phyloP scores from a whole-genome alignment of 2,329 filamentous ascomycete genomes.

The Colletotrichum siamense region DNA sequence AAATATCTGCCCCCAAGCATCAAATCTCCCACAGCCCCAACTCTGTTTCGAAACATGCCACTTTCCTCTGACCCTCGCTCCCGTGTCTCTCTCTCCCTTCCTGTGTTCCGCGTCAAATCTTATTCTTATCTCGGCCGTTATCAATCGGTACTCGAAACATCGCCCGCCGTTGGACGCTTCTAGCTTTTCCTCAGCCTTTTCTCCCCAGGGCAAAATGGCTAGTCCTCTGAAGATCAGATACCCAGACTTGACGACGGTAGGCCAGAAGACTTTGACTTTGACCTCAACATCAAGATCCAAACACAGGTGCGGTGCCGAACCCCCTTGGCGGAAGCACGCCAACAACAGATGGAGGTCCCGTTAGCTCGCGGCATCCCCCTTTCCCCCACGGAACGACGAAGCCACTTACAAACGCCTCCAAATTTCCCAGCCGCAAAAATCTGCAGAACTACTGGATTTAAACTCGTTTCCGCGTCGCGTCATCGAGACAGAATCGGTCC shows the following conservation, averaged over 20 bases:
- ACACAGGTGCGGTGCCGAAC: neutral
- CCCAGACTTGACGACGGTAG: neutral
- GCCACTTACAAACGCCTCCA: neutral
- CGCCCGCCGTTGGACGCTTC: neutral
- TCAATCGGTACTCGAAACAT: neutral
- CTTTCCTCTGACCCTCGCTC: neutral
- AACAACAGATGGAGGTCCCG: neutral
- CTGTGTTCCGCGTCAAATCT: neutral
- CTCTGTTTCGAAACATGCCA: constrained; percentile 12
- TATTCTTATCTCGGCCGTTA: neutral
- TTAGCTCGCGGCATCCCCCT: neutral
- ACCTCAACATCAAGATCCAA: neutral
- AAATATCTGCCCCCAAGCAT: neutral
- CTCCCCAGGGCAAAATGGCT: too few species aligned
- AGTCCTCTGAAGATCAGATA: too few species aligned
- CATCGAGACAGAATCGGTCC: neutral
- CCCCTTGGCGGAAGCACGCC: neutral
- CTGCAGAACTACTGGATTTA: neutral
- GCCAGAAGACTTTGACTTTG: neutral
- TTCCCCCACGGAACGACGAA: neutral
- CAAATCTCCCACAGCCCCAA: neutral
- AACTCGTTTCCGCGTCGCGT: neutral
- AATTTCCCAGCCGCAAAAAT: neutral
- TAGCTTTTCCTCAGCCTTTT: too few species aligned
- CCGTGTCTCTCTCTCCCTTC: neutral